A percentile compares a stretch with the other conserved stretches of the same genome.
Evolutionary conservation across 768 basidiomycete genomes (phyloP).

Genomic region (Tylopilus sp.): DNA sequence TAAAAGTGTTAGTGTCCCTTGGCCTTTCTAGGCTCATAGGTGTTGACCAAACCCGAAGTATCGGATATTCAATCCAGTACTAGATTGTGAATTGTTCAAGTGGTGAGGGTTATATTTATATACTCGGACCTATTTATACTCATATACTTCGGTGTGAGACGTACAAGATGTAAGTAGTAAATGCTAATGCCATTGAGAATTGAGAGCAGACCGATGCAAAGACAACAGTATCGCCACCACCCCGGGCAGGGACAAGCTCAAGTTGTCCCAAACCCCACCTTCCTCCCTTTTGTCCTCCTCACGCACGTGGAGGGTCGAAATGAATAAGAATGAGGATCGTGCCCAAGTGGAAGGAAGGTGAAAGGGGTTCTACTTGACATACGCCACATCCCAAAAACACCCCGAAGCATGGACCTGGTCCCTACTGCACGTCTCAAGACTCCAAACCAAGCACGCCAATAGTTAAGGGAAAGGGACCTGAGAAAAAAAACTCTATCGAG

Average conservation of each 20-base stretch:
- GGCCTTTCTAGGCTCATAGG: background rate
- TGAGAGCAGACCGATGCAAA: constrained; percentile 2
- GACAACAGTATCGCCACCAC: constrained; percentile 1
- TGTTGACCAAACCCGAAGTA: too few relatives aligned
- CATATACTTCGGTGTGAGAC: constrained; percentile 2
- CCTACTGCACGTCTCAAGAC: constrained; percentile 15
- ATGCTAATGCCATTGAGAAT: constrained; percentile 10
- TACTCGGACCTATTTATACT: constrained; percentile 11
- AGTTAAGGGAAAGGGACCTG: background rate
- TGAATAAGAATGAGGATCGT: constrained; percentile 15
- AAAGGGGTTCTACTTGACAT: background rate
- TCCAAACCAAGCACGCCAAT: constrained; percentile 10
- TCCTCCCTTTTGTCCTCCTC: background rate
- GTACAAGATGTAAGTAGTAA: background rate
- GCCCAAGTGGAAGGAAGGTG: constrained; percentile 5
- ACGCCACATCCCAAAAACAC: constrained; percentile 13
- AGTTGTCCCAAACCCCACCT: background rate
- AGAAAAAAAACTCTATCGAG: constrained; percentile 29
- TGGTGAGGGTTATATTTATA: constrained; percentile 7
- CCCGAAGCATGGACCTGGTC: constrained; percentile 8
- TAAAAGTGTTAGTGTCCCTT: background rate
- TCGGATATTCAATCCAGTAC: background rate
- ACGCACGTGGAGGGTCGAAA: constrained; percentile 8
- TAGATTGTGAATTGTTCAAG: background rate
- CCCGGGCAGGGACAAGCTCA: background rate